Percentiles rank a stretch among this genome's conserved stretches.
Evolutionary conservation across 2,329 filamentous ascomycete species (phyloP).

Genomic region (Daldinia sp.): DNA sequence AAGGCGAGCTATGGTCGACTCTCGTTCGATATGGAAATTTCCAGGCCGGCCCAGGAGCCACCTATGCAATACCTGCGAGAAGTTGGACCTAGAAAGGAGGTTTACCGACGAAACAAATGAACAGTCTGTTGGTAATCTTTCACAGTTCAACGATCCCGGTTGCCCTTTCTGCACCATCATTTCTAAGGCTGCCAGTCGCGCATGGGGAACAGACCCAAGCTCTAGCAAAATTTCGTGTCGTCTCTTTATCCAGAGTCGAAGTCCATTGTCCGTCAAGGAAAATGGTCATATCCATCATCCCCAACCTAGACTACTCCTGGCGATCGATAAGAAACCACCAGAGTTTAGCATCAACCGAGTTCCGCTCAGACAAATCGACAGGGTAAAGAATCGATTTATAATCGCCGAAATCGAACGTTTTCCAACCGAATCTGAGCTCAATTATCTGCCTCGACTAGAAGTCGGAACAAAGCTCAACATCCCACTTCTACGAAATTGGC

Average conservation of each 20-base stretch:
- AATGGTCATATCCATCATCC: neutral
- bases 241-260: constrained; percentile 1
- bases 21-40: neutral
- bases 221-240: neutral
- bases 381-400: neutral
- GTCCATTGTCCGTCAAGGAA: constrained; percentile 4
- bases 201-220: neutral
- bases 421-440: neutral
- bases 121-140: neutral
- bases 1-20: neutral
- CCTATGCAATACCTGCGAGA: neutral
- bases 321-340: neutral
- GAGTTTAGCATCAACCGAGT: neutral
- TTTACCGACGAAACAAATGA: neutral
- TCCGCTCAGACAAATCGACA: neutral
- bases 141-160: neutral
- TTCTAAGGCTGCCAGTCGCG: neutral
- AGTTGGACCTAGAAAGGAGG: neutral
- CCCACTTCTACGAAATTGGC: neutral
- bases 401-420: constrained; percentile 2
- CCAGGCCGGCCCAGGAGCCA: neutral
- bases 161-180: neutral
- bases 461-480: neutral
- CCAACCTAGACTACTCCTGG: neutral
- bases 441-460: neutral